Percentiles rank a stretch among this genome's conserved stretches.
These are phyloP conservation scores for Podospora pseudoanserina DNA, from an alignment of 495 filamentous ascomycete species.

Conservation along the genomic window DNA sequence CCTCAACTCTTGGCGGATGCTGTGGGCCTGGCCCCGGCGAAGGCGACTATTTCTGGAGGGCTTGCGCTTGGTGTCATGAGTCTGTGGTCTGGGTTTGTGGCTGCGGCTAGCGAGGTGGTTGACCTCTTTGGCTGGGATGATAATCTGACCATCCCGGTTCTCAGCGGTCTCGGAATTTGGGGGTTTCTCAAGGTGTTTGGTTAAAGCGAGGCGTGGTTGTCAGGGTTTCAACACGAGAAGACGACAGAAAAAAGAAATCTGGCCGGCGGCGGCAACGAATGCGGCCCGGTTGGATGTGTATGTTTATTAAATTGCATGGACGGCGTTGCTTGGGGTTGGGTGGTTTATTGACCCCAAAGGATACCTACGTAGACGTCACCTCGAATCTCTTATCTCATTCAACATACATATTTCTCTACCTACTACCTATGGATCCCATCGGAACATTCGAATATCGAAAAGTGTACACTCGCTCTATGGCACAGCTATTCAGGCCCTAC, in stretches of 20 bases:
- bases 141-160: constrained; percentile 91
- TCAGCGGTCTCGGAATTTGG: constrained; percentile 89
- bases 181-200: constrained; percentile 91
- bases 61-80: constrained; percentile 81
- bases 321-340: constrained; percentile 12
- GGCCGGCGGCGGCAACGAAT: neutral
- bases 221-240: constrained; percentile 1
- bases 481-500: neutral
- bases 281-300: constrained; percentile 12
- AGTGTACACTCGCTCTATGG: neutral
- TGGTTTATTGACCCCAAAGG: neutral
- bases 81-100: constrained; percentile 80
- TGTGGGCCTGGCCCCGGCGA: constrained; percentile 46
- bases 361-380: constrained; percentile 1
- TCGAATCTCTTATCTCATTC: constrained; percentile 1
- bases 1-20: constrained; percentile 51
- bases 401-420: neutral
- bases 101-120: constrained; percentile 82
- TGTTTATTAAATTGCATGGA: constrained; percentile 17
- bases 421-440: neutral
- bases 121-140: constrained; percentile 93
- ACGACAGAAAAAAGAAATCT: constrained; percentile 2
- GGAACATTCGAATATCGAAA: neutral
- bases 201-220: constrained; percentile 23
- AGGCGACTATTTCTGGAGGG: constrained; percentile 57